A percentile compares a stretch with the other conserved stretches of the same genome.
Conservation (phyloP, 495 filamentous ascomycete species). For the Extremus antarcticus region DNA sequence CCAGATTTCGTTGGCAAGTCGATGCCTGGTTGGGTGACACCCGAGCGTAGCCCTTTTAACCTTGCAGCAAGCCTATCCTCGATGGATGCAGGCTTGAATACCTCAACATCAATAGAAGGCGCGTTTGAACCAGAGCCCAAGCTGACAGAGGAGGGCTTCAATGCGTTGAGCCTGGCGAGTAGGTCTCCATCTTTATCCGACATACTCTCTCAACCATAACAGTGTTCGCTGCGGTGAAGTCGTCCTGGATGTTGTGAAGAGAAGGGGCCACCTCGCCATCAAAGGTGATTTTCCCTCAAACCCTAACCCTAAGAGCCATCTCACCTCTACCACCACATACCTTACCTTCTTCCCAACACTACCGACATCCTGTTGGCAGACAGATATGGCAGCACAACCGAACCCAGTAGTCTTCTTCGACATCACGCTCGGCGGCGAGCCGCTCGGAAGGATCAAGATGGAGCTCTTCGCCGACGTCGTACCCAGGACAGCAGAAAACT, state of each 20-base stretch:
- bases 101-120: constrained; percentile 10
- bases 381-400: constrained; percentile 7
- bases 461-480: constrained; percentile 79
- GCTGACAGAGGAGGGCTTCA: constrained; percentile 25
- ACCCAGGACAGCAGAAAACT: constrained; percentile 90
- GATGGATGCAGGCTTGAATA: constrained; percentile 1
- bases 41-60: constrained; percentile 22
- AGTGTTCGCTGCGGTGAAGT: too few relatives aligned
- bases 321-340: too few relatives aligned
- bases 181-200: constrained; percentile 24
- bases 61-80: constrained; percentile 23
- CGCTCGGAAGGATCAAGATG: constrained; percentile 85
- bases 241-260: too few relatives aligned
- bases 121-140: constrained; percentile 10
- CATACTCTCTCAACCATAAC: constrained; percentile 9
- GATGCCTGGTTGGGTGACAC: neutral
- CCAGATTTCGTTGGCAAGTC: neutral
- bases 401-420: constrained; percentile 86
- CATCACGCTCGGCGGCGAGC: constrained; percentile 84
- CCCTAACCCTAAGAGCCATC: too few relatives aligned
- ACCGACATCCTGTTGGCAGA: neutral
- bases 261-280: too few relatives aligned
- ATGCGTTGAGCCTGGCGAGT: constrained; percentile 31
- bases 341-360: too few relatives aligned
- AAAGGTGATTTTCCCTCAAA: too few relatives aligned